Percentiles rank a stretch among this genome's conserved stretches.
These are phyloP conservation scores for Boletus semigastroideus DNA, from an alignment of 1,284 basidiomycete genomes.

Conservation along the genomic window DNA sequence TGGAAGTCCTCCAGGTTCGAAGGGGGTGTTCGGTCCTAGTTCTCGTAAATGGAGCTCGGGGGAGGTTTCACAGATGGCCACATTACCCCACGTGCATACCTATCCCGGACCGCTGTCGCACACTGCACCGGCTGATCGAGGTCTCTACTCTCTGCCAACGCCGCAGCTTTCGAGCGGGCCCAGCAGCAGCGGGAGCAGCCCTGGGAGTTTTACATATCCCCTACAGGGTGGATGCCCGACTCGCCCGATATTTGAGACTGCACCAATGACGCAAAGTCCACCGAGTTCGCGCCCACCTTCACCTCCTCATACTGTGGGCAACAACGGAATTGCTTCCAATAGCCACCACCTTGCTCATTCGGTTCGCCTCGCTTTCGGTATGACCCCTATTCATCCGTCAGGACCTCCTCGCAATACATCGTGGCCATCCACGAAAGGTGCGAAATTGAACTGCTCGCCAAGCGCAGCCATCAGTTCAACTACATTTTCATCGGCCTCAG, in stretches of 20 bases:
- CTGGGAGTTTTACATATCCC: conserved; percentile 42
- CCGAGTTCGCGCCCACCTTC: conserved; percentile 37
- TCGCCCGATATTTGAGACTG: conserved; percentile 28
- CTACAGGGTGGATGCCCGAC: conserved; percentile 16
- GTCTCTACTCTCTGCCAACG: conserved; percentile 44
- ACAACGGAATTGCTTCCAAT: conserved; percentile 19
- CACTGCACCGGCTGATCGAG: conserved; percentile 35
- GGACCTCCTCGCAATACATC: conserved; percentile 39
- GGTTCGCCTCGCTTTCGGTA: conserved; percentile 82
- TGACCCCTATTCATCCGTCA: conserved; percentile 75
- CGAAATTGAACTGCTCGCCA: conserved; percentile 20
- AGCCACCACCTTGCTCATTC: conserved; percentile 75
- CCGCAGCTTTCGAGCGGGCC: conserved; percentile 62
- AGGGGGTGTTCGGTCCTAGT: conserved; percentile 25
- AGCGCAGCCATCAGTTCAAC: conserved; percentile 3
- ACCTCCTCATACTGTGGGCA: conserved; percentile 19
- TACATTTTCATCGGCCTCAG: conserved; percentile 27
- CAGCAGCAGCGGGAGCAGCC: conserved; percentile 57
- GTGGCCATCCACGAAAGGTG: conserved; percentile 33
- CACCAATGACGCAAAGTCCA: conserved; percentile 28
- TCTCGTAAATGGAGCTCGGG: conserved; percentile 34
- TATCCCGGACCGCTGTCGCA: conserved; percentile 33
- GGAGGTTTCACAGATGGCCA: conserved; percentile 27
- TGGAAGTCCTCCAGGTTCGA: conserved; percentile 42
- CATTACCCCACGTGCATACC: conserved; percentile 33